Evolutionary conservation across 805 yeast species (phyloP), one percentile per base, ranked within the genome.

Genomic region (Yarrowia deformans): DNA sequence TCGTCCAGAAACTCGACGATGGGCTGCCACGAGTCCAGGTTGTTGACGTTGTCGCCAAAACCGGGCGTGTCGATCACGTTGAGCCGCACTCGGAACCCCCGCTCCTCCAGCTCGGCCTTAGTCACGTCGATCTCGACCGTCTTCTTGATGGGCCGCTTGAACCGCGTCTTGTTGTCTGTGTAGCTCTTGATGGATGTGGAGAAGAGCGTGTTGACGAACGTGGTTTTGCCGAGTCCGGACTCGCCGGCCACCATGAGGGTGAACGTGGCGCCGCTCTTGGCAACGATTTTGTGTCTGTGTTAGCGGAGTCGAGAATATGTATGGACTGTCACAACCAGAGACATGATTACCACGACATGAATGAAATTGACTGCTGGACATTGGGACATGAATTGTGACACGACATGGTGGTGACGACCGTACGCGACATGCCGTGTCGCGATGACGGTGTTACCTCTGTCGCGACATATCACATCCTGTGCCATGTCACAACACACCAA

Each of bases 21-120:
- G 10, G 91, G 90, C 63, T 82, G 82, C 91, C 92, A 90, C 46
- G 91, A 82, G 71, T 88, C 87, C n/a, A 86, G 79, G 77, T 90
- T 91, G 81, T 92, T 90, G 76, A 95, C 87, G 56, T 87, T 85
- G 74, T 92, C 97, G 74, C 97, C 99, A 79, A 92, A 95, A 0
- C 98, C 98, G 45, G 97, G 97, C 32, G 98, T 87, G 74, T 92
- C 94, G 72, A 95, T 85, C 55, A 94, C 90, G 54, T 91, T 89
- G 76, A 95, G 84, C 72, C 87, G 89, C 75, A 95, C 86, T 76
- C 88, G 89, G 71, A 95, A 98, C 42, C 80, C 82, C 56, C 86
- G 81, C 75, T 90, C 96, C 69, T 81, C 83, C 66, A 92, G 81
- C 70, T 83, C 84, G 69, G 86, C 85, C 68, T 81, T 73, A 71